A percentile compares a stretch with the other conserved stretches of the same genome.
Evolutionary conservation across 257 asterid species (phyloP).

Genomic region (Penstemon barbatus): DNA sequence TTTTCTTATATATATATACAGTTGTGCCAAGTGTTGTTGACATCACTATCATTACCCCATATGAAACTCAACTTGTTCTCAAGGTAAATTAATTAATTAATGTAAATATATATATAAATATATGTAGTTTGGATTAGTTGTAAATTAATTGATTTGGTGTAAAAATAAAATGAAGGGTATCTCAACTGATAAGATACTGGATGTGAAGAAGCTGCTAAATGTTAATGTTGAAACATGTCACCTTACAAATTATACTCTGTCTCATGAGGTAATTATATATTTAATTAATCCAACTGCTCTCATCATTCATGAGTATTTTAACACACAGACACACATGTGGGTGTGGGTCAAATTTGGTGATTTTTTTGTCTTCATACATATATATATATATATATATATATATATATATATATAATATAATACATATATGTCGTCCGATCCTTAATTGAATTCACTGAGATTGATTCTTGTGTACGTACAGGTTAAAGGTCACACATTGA

Average conservation of each 20-base stretch:
- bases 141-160: not conserved
- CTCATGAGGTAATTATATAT: conserved; percentile 68
- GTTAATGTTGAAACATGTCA: conserved; percentile 89
- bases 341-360: conserved; percentile 4
- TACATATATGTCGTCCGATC: too few relatives aligned
- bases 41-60: conserved; percentile 75
- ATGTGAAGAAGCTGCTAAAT: conserved; percentile 78
- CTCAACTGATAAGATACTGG: conserved; percentile 93
- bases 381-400: too few relatives aligned
- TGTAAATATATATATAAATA: too few relatives aligned
- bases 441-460: not conserved
- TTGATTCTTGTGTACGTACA: conserved; percentile 34
- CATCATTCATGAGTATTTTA: too few relatives aligned
- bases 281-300: not conserved
- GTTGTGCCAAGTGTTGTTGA: conserved; percentile 86
- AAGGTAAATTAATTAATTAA: conserved; percentile 50
- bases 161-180: conserved; percentile 59
- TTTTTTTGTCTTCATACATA: not conserved
- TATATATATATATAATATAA: too few relatives aligned
- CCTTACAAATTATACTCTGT: conserved; percentile 72
- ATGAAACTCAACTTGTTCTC: conserved; percentile 76
- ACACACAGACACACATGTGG: too few relatives aligned
- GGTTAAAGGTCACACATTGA: conserved; percentile 80
- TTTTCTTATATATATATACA: conserved; percentile 37
- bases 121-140: not conserved